phyloP scores from a whole-genome alignment of 257 asterid genomes.

The Fraxinus cuspidata region DNA sequence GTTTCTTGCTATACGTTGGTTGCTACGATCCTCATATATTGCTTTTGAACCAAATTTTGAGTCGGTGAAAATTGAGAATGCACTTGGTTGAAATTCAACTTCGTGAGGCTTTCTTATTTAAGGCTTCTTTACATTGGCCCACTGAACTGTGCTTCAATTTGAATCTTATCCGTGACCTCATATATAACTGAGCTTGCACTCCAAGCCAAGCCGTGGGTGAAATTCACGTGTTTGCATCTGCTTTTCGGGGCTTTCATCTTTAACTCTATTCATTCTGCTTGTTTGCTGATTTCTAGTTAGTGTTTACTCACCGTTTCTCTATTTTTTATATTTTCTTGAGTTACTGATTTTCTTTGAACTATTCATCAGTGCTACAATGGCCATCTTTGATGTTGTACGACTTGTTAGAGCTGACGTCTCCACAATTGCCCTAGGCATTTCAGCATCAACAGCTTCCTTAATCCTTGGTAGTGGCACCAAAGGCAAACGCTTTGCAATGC shows the following conservation, averaged over 20 bases:
- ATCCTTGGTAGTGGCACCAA: slow-evolving; percentile 95
- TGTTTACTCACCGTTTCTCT: not conserved
- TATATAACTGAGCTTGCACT: not conserved
- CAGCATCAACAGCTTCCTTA: slow-evolving; percentile 92
- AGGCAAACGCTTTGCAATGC: slow-evolving; percentile 96
- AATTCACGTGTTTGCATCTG: not conserved
- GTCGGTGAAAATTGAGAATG: not conserved
- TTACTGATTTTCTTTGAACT: not conserved
- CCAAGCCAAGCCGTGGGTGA: not conserved
- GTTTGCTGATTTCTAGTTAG: not conserved
- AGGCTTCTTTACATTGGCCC: not conserved
- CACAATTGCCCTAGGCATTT: slow-evolving; percentile 73
- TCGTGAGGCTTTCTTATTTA: not conserved
- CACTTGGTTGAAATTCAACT: not conserved
- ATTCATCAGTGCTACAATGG: slow-evolving; percentile 72
- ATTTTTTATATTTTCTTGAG: too few species aligned
- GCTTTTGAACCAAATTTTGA: not conserved
- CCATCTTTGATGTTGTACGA: slow-evolving; percentile 53
- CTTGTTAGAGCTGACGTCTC: slow-evolving; percentile 68
- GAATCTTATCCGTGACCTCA: not conserved
- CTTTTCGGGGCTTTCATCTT: not conserved
- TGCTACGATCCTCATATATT: not conserved
- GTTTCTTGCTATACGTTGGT: not conserved
- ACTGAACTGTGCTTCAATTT: not conserved
- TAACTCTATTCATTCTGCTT: not conserved